These are phyloP conservation scores for Cutaneotrichosporon sp. DNA, from an alignment of 1,284 basidiomycete species.

Conservation along the genomic window DNA sequence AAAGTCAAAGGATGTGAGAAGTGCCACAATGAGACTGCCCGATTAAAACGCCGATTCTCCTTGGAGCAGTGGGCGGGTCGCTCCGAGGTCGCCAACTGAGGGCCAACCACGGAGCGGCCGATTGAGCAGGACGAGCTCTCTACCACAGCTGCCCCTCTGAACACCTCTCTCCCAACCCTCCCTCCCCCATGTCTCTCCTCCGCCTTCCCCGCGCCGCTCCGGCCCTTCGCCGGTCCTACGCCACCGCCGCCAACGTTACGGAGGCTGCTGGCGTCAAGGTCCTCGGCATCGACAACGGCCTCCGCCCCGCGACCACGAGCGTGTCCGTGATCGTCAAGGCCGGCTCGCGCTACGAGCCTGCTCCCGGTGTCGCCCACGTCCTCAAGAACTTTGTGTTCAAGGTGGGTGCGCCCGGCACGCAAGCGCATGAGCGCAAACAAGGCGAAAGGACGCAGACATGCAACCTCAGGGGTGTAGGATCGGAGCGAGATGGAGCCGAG, in stretches of 20 bases:
- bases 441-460: not conserved
- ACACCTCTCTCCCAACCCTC: constrained; percentile 20
- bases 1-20: not conserved
- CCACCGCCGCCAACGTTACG: constrained; percentile 65
- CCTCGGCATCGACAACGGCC: constrained; percentile 72
- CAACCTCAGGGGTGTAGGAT: not conserved
- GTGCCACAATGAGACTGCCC: not conserved
- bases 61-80: not conserved
- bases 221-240: constrained; percentile 27
- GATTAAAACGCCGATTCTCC: not conserved
- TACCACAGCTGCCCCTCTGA: constrained; percentile 3
- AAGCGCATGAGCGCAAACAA: not conserved
- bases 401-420: constrained; percentile 57
- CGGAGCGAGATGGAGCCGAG: not conserved
- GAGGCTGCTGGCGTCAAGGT: constrained; percentile 78
- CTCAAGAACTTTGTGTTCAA: constrained; percentile 97
- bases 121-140: not conserved
- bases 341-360: constrained; percentile 79
- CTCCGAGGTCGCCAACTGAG: not conserved
- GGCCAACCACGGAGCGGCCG: constrained; percentile 2
- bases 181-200: constrained; percentile 28
- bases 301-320: constrained; percentile 68
- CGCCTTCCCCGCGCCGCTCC: constrained; percentile 28
- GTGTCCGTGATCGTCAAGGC: constrained; percentile 89
- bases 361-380: constrained; percentile 82